Conservation (phyloP, 164 flowering plant species). For the Umbellularia californica region DNA sequence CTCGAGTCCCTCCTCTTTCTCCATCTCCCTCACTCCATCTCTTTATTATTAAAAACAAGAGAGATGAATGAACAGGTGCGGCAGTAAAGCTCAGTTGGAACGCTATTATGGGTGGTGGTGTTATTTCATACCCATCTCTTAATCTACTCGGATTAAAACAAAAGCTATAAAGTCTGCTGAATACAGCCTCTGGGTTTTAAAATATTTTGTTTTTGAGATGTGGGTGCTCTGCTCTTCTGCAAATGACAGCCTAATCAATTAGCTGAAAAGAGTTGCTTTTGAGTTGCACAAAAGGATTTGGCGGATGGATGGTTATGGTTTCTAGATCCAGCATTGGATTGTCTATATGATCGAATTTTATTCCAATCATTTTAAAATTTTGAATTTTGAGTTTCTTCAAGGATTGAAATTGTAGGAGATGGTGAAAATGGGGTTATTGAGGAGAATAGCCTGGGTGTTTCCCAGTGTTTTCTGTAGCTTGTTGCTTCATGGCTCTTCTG, state of each 20-base stretch:
- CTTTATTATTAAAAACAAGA: neutral
- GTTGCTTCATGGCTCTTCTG: constrained; percentile 22
- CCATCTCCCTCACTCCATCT: no score
- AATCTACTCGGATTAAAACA: neutral
- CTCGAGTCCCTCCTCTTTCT: no score
- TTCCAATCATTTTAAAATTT: no score
- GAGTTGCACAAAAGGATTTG: neutral
- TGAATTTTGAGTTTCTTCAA: neutral
- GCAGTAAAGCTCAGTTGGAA: neutral
- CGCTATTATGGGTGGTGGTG: neutral
- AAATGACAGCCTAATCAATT: neutral
- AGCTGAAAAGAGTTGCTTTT: neutral
- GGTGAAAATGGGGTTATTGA: constrained; percentile 26
- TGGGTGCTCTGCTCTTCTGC: neutral
- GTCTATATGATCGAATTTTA: no score
- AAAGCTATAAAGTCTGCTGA: no score
- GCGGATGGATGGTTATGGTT: neutral
- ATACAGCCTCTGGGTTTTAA: neutral
- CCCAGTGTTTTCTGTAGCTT: constrained; percentile 22
- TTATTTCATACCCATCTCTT: neutral
- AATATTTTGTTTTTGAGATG: neutral
- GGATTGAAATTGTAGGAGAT: constrained; percentile 1
- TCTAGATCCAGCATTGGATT: neutral
- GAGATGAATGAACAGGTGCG: no score
- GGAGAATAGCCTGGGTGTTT: constrained; percentile 25